Percentiles rank a stretch among this genome's conserved stretches.
These are phyloP conservation scores for Vitis labrusca DNA, from an alignment of 164 flowering plant species.

Conservation along the genomic window DNA sequence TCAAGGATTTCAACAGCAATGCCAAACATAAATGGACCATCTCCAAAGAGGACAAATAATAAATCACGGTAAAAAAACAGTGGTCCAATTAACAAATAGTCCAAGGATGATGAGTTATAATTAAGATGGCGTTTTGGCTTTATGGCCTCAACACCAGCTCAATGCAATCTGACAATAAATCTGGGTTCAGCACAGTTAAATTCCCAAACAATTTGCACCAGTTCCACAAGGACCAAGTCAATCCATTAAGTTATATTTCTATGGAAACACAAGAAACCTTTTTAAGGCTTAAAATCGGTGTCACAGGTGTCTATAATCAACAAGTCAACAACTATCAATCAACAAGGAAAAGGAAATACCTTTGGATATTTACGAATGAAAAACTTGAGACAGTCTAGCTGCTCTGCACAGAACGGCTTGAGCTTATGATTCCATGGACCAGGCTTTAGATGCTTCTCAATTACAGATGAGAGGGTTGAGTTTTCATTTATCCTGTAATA, in stretches of 20 bases:
- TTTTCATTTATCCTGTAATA: constrained; percentile 65
- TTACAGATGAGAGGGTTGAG: constrained; percentile 39
- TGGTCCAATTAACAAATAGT: too few species aligned
- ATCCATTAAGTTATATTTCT: too few species aligned
- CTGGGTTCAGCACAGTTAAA: neutral
- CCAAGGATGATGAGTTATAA: too few species aligned
- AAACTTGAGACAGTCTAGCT: constrained; percentile 55
- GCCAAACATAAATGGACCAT: too few species aligned
- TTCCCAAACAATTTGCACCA: too few species aligned
- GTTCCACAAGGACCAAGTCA: too few species aligned
- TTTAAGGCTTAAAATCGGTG: neutral
- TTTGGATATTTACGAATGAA: constrained; percentile 65
- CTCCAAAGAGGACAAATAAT: too few species aligned
- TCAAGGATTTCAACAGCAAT: too few species aligned
- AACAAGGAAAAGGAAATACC: constrained; percentile 34
- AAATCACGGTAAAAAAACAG: too few species aligned
- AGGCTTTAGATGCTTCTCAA: constrained; percentile 72
- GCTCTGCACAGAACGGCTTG: constrained; percentile 56
- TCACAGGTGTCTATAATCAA: neutral
- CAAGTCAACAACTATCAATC: neutral
- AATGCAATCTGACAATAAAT: neutral
- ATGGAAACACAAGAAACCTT: neutral
- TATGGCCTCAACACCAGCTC: neutral
- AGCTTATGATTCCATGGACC: constrained; percentile 69
- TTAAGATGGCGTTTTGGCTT: neutral